Conservation (phyloP, 352 stramenopile species). For the Phytophthora foliorum region DNA sequence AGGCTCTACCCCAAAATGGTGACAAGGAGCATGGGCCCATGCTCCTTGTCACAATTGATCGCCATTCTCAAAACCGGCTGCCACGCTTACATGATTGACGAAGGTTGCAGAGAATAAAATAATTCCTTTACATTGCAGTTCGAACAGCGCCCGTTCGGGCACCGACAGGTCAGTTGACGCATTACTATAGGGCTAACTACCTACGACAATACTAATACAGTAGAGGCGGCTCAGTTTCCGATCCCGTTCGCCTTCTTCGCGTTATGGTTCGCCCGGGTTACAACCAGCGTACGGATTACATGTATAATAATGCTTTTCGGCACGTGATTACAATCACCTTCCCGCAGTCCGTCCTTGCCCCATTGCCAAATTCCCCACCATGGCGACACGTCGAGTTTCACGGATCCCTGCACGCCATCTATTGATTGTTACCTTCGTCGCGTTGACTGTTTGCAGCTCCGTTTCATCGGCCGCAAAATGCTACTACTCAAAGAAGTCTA, state of each 20-base stretch:
- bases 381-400: slow-evolving; percentile 19
- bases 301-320: neutral
- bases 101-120: no score
- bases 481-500: slow-evolving; percentile 8
- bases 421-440: slow-evolving; percentile 13
- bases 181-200: no score
- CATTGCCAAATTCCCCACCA: slow-evolving; percentile 23
- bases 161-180: no score
- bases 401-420: slow-evolving; percentile 19
- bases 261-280: slow-evolving; percentile 2
- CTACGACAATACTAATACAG: neutral
- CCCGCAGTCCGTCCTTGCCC: slow-evolving; percentile 1
- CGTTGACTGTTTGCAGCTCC: slow-evolving; percentile 14
- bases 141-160: no score
- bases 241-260: slow-evolving; percentile 21
- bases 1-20: no score
- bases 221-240: slow-evolving; percentile 14
- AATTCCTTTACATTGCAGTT: no score
- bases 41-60: no score
- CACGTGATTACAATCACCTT: slow-evolving; percentile 1
- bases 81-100: no score
- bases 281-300: neutral
- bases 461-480: slow-evolving; percentile 26
- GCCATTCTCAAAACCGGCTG: no score
- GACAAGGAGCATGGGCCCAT: no score